Base-by-base conservation (phyloP, 2,329 filamentous ascomycete genomes). In the Passalora sequoiae region DNA sequence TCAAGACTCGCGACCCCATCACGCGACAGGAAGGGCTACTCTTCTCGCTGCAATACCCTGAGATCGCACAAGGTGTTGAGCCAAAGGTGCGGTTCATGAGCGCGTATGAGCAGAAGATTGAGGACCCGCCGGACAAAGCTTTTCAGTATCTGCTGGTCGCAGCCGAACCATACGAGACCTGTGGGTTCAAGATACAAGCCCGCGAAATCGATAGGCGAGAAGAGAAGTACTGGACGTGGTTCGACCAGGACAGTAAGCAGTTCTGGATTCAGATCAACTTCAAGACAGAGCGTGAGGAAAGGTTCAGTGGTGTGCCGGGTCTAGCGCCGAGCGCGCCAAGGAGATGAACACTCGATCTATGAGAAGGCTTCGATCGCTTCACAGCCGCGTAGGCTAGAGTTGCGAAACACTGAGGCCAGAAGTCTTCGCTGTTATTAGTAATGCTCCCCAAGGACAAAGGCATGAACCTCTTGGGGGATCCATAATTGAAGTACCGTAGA, bases 211-310 rank as follows among this genome's bases (percentile, higher is more conserved):
- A 98, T 69, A 80, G 89, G 58, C 77, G 86, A 17, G 89, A 94
- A 55, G 89, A 86, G 44, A 78, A 83, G 60, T 92, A 89, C 67
- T 98, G 91, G 77, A 84, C 80, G 41, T 97, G 89, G 82, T 98
- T 89, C 74, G 92, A 98, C 68, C 83, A 84, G 48, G 92, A 98
- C 66, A 81, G 84, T 51, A 95, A 94, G 74, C 91, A 97, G 72
- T 98, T 94, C 64, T 97, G 89, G 87, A 79, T 96, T 29, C 92
- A 97, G 73, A 78, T 98, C 54, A 86, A 97, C 74, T 98, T 97
- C 71, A 92, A 96, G 78, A 97, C 92, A 28, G 92, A 98, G 74
- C 81, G 92, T 52, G 92, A 97, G 69, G 91, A 96, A 75, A 76
- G 89, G 48, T 97, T 81, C 58, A 78, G 74, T 58, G 78, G 78